Base-by-base conservation (phyloP, 2,329 filamentous ascomycete species). In the Colletotrichum tropicicola region DNA sequence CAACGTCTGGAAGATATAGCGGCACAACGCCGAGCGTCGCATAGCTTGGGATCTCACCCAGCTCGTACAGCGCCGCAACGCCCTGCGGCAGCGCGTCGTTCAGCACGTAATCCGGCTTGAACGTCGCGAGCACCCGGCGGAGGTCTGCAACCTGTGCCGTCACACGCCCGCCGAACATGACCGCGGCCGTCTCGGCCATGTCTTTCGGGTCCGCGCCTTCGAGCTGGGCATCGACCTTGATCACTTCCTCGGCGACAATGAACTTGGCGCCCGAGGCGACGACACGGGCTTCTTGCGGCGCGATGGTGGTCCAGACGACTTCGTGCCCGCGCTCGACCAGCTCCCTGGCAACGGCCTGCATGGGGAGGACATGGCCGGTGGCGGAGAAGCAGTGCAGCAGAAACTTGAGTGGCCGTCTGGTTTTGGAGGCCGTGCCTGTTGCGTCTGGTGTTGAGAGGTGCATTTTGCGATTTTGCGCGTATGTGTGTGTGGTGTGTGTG, bases 1-100 rank as follows among this genome's bases (percentile, higher is more conserved):
- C 78, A 4, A 76, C 77, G 6, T 72, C 73, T 2, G 74, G 71
- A 5, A 75, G 68, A 49, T 80, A 78, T 30, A 80, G 72, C 2
- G 78, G 78, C 32, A 79, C 78, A 3, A 80, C 77, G 4, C 78
- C 78, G 9, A 80, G 68, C 0, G 78, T 80, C 3, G 77, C 78
- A 59, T 78, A 80, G 0, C 65, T 67, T 0, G 75, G 74, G 2
- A 77, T 68, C 63, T 78, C 76, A 1, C 72, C 75, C 7, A 78
- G 66, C 23, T 79, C 77, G 12, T 69, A 69, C 45, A 79, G 53
- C 3, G 77, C 77, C n/a, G 71, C 73, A 1, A 75, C 76, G 5
- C 77, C 77, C 25, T 76, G 70, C 1, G 77, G 77, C 61, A 78
- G 66, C n/a, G 78, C 77, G 63, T 79, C 77, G 44, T 78, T 77